Conservation (phyloP, 1,284 basidiomycete species). For the Exobasidium rhododendri region DNA sequence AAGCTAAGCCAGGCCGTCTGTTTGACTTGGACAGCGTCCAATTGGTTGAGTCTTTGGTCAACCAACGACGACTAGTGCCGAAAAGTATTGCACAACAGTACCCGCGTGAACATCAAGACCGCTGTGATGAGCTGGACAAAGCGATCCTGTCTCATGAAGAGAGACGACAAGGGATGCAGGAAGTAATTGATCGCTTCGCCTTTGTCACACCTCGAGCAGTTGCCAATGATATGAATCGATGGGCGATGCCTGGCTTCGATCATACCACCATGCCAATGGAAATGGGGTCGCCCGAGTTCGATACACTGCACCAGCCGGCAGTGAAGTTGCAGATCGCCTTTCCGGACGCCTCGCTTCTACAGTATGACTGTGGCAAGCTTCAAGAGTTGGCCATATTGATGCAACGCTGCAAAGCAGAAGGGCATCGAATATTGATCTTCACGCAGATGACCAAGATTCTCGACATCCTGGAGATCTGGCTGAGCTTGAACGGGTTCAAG, state of each 20-base stretch:
- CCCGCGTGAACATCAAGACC: constrained; percentile 62
- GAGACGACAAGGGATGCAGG: constrained; percentile 64
- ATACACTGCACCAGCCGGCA: constrained; percentile 68
- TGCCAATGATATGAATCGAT: constrained; percentile 69
- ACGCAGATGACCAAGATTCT: constrained; percentile 95
- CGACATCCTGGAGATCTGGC: constrained; percentile 88
- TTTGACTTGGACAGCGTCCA: constrained; percentile 59
- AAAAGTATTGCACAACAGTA: constrained; percentile 54
- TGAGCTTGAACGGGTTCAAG: constrained; percentile 87
- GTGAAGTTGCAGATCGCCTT: constrained; percentile 91
- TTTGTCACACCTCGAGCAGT: constrained; percentile 79
- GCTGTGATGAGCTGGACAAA: constrained; percentile 60
- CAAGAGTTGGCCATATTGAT: constrained; percentile 77
- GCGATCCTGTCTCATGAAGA: constrained; percentile 62
- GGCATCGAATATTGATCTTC: constrained; percentile 88
- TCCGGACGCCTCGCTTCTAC: constrained; percentile 81
- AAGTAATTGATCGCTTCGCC: constrained; percentile 70
- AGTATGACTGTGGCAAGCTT: constrained; percentile 95
- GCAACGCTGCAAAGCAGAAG: constrained; percentile 76
- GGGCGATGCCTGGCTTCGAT: constrained; percentile 61
- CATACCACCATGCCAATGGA: constrained; percentile 21
- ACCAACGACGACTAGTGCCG: constrained; percentile 53
- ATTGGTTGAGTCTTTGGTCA: constrained; percentile 20
- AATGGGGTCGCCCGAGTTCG: constrained; percentile 60
- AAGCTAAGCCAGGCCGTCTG: constrained; percentile 59